Base-by-base conservation (phyloP, 1,139 yeast genomes). In the Yamadazyma oceani region DNA sequence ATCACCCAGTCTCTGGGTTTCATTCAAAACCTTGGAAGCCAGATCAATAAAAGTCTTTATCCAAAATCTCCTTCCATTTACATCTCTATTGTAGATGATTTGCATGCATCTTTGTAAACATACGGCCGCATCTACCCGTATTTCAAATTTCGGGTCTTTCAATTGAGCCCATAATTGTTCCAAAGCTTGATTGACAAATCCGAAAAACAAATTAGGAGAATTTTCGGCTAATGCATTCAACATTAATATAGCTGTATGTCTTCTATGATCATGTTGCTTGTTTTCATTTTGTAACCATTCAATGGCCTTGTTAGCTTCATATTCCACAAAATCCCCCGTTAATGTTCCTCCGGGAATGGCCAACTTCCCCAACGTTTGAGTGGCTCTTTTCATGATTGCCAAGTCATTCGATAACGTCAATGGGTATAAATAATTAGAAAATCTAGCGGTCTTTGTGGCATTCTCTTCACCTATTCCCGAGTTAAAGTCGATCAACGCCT, bases 281-380 rank as follows among this genome's bases (percentile, higher is more conserved):
- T 84, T 90, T 35, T 78, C 81, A 16, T 83, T 73, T 40, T 85
- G 90, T 25, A 92, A 73, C 95, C 97, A 85, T 58, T 92, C 97
- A 37, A 90, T 72, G 32, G 96, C 89, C 39, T 89, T 73, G 54
- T 85, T 86, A 10, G 94, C 94, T 57, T 92, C 97, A 51, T 81
- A 85, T 46, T 90, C 97, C 21, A 92, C 97, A 59, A 92, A 84
- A 40, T 89, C 97, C 1, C 95, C 89, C 0, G 96, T 87, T 39
- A 89, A 65, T 2, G 94, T 80, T 1, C 95, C 94, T 17, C 96
- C 95, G 0, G 95, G 90, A 2, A 84, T 79, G 0, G 97, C 95
- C 46, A 92, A 67, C 50, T 84, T 85, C 6, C 97, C 97, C 49
- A 92, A 69, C 0, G 96, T 86, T 37, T 74, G 75, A 1, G 96